These are phyloP conservation scores for Sarcocystis neurona DNA, from an alignment of 169 alveolate species.

Conservation along the genomic window DNA sequence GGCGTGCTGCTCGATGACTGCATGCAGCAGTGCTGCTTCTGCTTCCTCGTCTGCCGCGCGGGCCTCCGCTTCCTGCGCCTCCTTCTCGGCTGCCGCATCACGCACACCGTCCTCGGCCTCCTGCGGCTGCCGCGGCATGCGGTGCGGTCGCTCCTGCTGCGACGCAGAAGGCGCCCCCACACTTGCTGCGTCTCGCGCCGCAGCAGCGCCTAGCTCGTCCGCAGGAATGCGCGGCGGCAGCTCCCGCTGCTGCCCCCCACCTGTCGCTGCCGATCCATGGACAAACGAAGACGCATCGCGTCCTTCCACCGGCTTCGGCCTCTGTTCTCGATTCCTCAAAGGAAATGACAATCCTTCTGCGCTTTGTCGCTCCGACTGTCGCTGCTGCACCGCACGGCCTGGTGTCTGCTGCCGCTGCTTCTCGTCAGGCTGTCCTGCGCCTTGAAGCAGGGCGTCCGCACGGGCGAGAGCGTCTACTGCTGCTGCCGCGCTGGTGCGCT, in stretches of 20 bases:
- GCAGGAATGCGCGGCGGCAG: not conserved
- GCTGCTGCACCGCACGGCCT: no score
- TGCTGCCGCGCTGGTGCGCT: slow-evolving; percentile 13
- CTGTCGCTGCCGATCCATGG: not conserved
- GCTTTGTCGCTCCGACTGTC: not conserved
- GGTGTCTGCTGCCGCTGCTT: no score
- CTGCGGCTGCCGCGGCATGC: no score
- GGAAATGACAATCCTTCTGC: no score
- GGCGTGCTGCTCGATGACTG: slow-evolving; percentile 19
- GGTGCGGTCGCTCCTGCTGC: not conserved
- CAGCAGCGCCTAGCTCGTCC: not conserved
- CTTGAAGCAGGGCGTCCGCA: not conserved
- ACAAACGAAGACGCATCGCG: not conserved
- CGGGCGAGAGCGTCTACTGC: not conserved
- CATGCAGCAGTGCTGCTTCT: not conserved
- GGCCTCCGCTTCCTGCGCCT: not conserved
- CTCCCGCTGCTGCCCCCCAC: no score
- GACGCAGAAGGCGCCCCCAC: not conserved
- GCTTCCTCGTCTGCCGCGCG: not conserved
- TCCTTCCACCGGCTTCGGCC: not conserved
- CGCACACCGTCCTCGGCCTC: no score
- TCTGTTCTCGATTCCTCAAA: no score
- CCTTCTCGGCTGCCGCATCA: no score
- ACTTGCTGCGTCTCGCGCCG: no score
- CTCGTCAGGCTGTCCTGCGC: no score